Conservation (phyloP, 768 basidiomycete genomes). For the Kwoniella sp. region DNA sequence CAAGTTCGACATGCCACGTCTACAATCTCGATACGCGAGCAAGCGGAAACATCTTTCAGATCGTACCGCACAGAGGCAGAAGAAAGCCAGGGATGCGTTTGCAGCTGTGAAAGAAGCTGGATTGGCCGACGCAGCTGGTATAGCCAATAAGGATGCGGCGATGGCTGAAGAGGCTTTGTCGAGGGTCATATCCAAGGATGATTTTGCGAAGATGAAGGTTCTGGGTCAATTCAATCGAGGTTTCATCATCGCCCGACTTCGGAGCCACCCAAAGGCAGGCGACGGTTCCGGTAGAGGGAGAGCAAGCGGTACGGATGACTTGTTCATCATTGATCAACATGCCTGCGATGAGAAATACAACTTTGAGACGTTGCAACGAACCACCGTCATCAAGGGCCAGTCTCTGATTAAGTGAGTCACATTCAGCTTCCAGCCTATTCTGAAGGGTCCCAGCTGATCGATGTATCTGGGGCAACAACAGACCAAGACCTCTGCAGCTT, state of each 20-base stretch:
- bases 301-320: slow-evolving; percentile 67
- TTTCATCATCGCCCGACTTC: slow-evolving; percentile 81
- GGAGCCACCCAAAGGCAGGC: slow-evolving; percentile 45
- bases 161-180: slow-evolving; percentile 68
- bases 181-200: slow-evolving; percentile 79
- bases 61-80: slow-evolving; percentile 27
- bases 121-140: slow-evolving; percentile 44
- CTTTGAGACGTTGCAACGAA: slow-evolving; percentile 88
- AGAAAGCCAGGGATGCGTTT: slow-evolving; percentile 25
- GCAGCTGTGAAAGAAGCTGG: slow-evolving; percentile 33
- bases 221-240: slow-evolving; percentile 95
- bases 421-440: too few relatives aligned
- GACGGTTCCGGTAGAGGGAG: neutral
- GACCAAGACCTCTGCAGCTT: slow-evolving; percentile 75
- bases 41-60: neutral
- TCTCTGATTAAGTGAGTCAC: slow-evolving; percentile 73
- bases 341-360: slow-evolving; percentile 99
- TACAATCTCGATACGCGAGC: slow-evolving; percentile 35
- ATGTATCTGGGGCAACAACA: too few relatives aligned
- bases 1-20: slow-evolving; percentile 55
- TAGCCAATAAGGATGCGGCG: slow-evolving; percentile 59
- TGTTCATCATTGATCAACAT: slow-evolving; percentile 97
- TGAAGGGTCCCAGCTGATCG: too few relatives aligned
- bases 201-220: slow-evolving; percentile 80
- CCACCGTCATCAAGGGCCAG: slow-evolving; percentile 86